Percentiles rank a stretch among this genome's conserved stretches.
Conservation (phyloP, 2,329 filamentous ascomycete genomes). For the Diaporthe vexans region DNA sequence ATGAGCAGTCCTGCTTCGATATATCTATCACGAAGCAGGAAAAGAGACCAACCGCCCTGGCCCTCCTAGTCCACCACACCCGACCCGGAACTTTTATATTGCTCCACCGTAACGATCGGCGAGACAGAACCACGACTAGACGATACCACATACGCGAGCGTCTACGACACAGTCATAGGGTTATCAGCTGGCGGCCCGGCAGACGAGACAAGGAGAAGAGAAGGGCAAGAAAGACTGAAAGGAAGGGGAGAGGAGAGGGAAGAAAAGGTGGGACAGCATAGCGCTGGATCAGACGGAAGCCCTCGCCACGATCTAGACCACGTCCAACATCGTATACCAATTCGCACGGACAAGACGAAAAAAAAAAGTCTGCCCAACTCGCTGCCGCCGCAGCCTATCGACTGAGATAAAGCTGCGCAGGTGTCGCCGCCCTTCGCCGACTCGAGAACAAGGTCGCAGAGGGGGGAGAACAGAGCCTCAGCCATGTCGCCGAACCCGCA, state of each 20-base stretch:
- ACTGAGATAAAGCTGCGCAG: neutral
- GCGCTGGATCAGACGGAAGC: neutral
- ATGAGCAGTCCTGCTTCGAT: constrained; percentile 32
- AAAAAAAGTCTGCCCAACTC: neutral
- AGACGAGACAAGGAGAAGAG: neutral
- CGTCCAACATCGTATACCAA: neutral
- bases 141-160: neutral
- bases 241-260: neutral
- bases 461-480: neutral
- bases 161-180: neutral
- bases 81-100: neutral
- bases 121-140: neutral
- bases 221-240: neutral
- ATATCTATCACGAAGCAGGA: constrained; percentile 24
- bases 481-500: constrained; percentile 41
- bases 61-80: neutral
- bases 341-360: neutral
- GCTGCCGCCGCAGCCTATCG: neutral
- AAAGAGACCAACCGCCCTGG: constrained; percentile 30
- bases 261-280: neutral
- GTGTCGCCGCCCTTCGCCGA: neutral
- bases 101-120: neutral
- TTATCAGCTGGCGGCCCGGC: neutral
- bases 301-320: constrained; percentile 20
- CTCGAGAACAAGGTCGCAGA: neutral